Evolutionary conservation across 2,329 filamentous ascomycete genomes (phyloP), one percentile per base, ranked within the genome.

Genomic region (Stagonosporopsis vannaccii): DNA sequence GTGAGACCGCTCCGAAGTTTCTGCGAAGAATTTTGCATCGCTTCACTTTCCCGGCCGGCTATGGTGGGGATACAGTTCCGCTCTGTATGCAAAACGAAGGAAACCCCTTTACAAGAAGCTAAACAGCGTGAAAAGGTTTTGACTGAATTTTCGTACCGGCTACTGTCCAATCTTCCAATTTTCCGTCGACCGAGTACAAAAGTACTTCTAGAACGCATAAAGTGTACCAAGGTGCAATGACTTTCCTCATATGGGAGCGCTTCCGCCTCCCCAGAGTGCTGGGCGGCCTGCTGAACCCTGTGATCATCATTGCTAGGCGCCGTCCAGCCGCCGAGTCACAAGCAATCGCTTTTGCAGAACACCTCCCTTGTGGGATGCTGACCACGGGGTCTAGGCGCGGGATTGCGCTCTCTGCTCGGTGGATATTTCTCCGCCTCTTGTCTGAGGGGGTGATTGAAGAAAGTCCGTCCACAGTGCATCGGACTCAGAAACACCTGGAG

Each of bases 11-110:
- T 41, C 25, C 33, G 49, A 58, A 44, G 13, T 52, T 57, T 57
- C 43, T 48, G 40, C 44, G 40, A 35, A 52, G 35, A 35, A 44
- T 30, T 41, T 51, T 51, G 47, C 54, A 44, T 37, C 47, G 54
- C 49, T 48, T 41, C 11, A 48, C 53, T 40, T 58, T 58, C 48
- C 49, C 44, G 48, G 55, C 55, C 49, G 55, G 49, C 49, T 28
- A 13, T 30, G 25, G 49, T 58, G 55, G 55, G 41, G 55, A 26
- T 49, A 32, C 40, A 49, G 45, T 45, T 48, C 44, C 49, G 39
- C 33, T 30, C 37, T 35, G 32, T 35, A 36, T 33, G 49, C 26
- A 52, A 36, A 41, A 30, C 8, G 20, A 49, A 39, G 11, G 8
- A 37, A 41, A 19, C 20, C 23, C 22, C 20, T 28, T 33, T 19